phyloP scores from a whole-genome alignment of 371 early-diverging fungal genomes.

The Coemansia sp. region DNA sequence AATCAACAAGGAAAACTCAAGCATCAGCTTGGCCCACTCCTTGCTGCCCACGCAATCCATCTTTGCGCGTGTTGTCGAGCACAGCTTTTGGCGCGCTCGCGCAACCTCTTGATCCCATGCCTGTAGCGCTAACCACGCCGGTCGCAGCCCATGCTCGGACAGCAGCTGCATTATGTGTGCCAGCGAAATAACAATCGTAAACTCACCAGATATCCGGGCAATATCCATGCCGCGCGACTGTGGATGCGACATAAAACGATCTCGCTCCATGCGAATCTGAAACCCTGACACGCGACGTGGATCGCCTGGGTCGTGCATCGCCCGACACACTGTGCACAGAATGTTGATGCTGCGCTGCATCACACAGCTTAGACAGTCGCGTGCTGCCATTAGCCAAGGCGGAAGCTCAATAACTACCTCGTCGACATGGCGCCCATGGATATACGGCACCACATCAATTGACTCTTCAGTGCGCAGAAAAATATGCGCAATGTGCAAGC shows the following conservation, averaged over 20 bases:
- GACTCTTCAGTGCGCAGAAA: constrained; percentile 91
- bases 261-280: constrained; percentile 35
- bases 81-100: constrained; percentile 21
- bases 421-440: constrained; percentile 66
- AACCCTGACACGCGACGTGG: constrained; percentile 32
- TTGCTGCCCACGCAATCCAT: constrained; percentile 48
- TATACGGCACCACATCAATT: constrained; percentile 74
- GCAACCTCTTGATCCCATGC: constrained; percentile 41
- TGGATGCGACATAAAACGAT: constrained; percentile 20
- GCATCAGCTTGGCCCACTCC: constrained; percentile 38
- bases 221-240: constrained; percentile 16
- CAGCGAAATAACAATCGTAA: constrained; percentile 39
- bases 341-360: constrained; percentile 45
- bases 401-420: constrained; percentile 59
- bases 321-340: constrained; percentile 60
- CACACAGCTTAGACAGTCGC: constrained; percentile 30
- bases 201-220: constrained; percentile 37
- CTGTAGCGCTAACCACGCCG: constrained; percentile 39
- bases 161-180: constrained; percentile 49
- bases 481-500: constrained; percentile 73
- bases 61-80: constrained; percentile 38
- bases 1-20: constrained; percentile 22
- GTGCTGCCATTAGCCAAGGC: constrained; percentile 38
- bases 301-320: constrained; percentile 50
- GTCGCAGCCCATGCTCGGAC: constrained; percentile 47